Conservation (phyloP, 78 protist species). For the Polysphondylium violaceum region DNA sequence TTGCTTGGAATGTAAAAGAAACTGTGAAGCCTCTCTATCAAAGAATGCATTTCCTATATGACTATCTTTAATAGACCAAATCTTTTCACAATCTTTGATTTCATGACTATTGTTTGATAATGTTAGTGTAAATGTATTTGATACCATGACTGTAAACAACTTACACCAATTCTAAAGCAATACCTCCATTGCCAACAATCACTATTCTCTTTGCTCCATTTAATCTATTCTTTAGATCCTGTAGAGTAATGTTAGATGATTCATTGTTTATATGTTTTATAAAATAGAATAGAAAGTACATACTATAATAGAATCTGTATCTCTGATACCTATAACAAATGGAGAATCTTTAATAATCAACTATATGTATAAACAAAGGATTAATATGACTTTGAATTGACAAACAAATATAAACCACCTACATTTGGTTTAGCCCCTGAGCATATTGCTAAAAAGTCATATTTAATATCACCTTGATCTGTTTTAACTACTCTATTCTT, state of each 20-base stretch:
- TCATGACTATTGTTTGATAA: slow-evolving; percentile 30
- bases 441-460: slow-evolving; percentile 53
- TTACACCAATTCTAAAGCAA: slow-evolving; percentile 75
- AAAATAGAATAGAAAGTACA: too few relatives aligned
- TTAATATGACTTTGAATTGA: background rate
- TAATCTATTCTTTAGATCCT: slow-evolving; percentile 56
- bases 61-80: slow-evolving; percentile 64
- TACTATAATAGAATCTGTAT: slow-evolving; percentile 66
- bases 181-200: slow-evolving; percentile 85
- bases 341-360: background rate
- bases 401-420: background rate
- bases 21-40: slow-evolving; percentile 49
- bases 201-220: slow-evolving; percentile 11
- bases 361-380: background rate
- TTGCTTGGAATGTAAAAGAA: slow-evolving; percentile 27
- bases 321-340: slow-evolving; percentile 70
- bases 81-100: slow-evolving; percentile 33
- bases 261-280: too few relatives aligned
- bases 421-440: slow-evolving; percentile 70
- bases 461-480: background rate
- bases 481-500: background rate
- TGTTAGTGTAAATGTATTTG: background rate
- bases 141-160: too few relatives aligned
- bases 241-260: too few relatives aligned
- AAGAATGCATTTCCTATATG: slow-evolving; percentile 75